Evolutionary conservation across 176 grass and related monocot genomes (phyloP).

Genomic region (Luzula sylvatica): DNA sequence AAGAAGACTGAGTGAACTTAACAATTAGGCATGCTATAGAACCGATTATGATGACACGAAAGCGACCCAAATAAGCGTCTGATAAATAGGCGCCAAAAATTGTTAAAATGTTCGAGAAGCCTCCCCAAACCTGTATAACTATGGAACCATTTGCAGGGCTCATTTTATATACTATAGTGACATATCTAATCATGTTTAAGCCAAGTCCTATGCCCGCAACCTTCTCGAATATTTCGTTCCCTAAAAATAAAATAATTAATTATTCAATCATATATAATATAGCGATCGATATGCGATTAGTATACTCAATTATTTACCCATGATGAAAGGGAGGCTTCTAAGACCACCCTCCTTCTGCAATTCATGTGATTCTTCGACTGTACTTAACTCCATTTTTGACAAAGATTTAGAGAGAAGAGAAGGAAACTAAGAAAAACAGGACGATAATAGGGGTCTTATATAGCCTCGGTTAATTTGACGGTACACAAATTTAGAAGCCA

Average conservation of each 20-base stretch:
- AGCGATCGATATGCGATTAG: neutral
- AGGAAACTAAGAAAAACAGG: too few species aligned
- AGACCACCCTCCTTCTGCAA: slow-evolving; percentile 41
- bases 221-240: slow-evolving; percentile 69
- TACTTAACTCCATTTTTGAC: too few species aligned
- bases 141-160: neutral
- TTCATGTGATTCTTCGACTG: too few species aligned
- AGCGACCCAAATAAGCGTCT: slow-evolving; percentile 42
- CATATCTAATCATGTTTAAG: slow-evolving; percentile 61
- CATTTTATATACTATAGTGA: slow-evolving; percentile 41
- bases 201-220: slow-evolving; percentile 39
- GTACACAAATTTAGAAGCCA: too few species aligned
- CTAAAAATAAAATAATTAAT: slow-evolving; percentile 12
- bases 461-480: too few species aligned
- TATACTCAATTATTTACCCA: slow-evolving; percentile 24
- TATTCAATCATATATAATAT: neutral
- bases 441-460: too few species aligned
- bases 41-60: slow-evolving; percentile 43
- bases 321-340: slow-evolving; percentile 55
- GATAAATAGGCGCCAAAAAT: slow-evolving; percentile 46
- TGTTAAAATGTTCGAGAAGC: slow-evolving; percentile 37
- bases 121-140: slow-evolving; percentile 34
- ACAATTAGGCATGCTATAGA: slow-evolving; percentile 35
- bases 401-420: too few species aligned
- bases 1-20: neutral